phyloP scores from a whole-genome alignment of 306 rosid genomes.

The Fragaria iinumae region DNA sequence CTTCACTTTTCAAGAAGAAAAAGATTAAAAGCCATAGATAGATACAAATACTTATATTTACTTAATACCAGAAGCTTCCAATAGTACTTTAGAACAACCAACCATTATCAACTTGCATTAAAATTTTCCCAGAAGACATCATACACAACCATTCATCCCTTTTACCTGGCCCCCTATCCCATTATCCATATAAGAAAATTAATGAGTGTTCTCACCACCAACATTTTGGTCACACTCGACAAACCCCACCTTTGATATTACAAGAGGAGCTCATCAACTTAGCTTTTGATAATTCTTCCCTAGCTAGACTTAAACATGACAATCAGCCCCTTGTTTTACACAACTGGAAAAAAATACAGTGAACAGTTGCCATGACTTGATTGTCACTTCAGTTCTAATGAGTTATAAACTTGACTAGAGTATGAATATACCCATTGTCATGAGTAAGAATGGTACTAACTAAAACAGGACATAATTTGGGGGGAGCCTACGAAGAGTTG shows the following conservation, averaged over 20 bases:
- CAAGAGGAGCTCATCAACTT: conserved; percentile 39
- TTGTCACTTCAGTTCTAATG: conserved; percentile 25
- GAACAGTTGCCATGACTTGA: conserved; percentile 36
- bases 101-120: conserved; percentile 48
- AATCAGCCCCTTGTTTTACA: conserved; percentile 43
- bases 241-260: conserved; percentile 57
- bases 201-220: conserved; percentile 45
- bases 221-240: conserved; percentile 49
- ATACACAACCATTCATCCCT: conserved; percentile 34
- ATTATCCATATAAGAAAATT: conserved; percentile 35
- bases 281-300: conserved; percentile 39
- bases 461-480: conserved; percentile 16
- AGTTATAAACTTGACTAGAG: conserved; percentile 27
- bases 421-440: conserved; percentile 29
- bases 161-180: conserved; percentile 59
- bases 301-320: conserved; percentile 32
- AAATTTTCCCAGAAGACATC: conserved; percentile 41
- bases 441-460: conserved; percentile 21
- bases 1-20: conserved; percentile 33
- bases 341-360: conserved; percentile 24
- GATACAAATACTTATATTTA: conserved; percentile 20
- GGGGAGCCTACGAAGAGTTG: conserved; percentile 49
- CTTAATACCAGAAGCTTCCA: conserved; percentile 46
- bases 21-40: conserved; percentile 10
- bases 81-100: conserved; percentile 50